phyloP scores from a whole-genome alignment of 1,284 basidiomycete species.

The Ustilago crameri region DNA sequence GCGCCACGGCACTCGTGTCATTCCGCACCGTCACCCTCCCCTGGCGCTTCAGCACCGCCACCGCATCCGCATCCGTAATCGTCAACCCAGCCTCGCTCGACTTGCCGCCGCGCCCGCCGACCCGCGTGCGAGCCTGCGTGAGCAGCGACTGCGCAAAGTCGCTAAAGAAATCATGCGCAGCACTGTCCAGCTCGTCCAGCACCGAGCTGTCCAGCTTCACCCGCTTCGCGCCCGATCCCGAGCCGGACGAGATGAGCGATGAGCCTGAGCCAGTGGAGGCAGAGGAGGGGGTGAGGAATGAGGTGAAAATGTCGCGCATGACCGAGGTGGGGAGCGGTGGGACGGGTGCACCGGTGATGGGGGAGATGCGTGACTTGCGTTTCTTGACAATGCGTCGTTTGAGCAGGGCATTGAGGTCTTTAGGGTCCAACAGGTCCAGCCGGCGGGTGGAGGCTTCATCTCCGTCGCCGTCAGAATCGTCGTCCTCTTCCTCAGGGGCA shows the following conservation, averaged over 20 bases:
- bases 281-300: constrained; percentile 31
- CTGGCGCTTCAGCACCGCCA: constrained; percentile 41
- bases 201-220: constrained; percentile 32
- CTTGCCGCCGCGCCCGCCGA: not conserved
- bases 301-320: constrained; percentile 41
- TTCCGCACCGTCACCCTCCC: constrained; percentile 35
- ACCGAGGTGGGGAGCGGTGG: constrained; percentile 39
- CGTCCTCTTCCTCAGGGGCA: constrained; percentile 14
- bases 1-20: constrained; percentile 35
- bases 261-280: constrained; percentile 1
- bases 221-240: constrained; percentile 6
- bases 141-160: constrained; percentile 28
- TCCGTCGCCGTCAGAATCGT: constrained; percentile 23
- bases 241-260: constrained; percentile 8
- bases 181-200: constrained; percentile 40
- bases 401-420: constrained; percentile 45
- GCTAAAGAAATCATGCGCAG: constrained; percentile 41
- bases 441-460: constrained; percentile 9
- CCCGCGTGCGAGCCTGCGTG: constrained; percentile 19
- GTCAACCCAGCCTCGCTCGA: constrained; percentile 4
- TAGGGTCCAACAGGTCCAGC: constrained; percentile 37
- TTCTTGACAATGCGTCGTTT: constrained; percentile 47
- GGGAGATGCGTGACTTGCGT: constrained; percentile 36
- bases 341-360: constrained; percentile 21
- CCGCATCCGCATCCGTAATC: constrained; percentile 41